phyloP scores from a whole-genome alignment of 2,329 filamentous ascomycete genomes.

The Stemphylium lycopersici region DNA sequence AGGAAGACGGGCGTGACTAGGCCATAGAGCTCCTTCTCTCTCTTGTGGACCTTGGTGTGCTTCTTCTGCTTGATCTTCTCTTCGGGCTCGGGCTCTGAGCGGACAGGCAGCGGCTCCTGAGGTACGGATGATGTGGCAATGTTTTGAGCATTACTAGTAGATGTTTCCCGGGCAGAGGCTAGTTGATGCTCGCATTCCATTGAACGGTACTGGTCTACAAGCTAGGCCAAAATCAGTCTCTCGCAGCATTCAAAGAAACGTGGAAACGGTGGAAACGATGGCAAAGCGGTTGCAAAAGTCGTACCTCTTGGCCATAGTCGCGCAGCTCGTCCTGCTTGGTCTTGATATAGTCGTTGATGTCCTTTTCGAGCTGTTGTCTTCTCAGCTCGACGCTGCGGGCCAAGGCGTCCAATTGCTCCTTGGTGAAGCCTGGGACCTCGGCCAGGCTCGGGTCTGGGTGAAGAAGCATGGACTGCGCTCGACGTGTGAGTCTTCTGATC shows the following conservation, averaged over 20 bases:
- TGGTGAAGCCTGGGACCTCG: constrained; percentile 41
- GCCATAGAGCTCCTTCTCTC: constrained; percentile 47
- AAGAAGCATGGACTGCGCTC: constrained; percentile 39
- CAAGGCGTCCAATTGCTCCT: constrained; percentile 41
- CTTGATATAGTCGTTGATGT: constrained; percentile 44
- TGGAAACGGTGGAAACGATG: not conserved
- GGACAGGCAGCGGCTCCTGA: constrained; percentile 1
- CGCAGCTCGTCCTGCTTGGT: constrained; percentile 43
- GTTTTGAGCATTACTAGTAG: constrained; percentile 9
- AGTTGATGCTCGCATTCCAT: constrained; percentile 35
- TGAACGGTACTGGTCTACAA: constrained; percentile 40
- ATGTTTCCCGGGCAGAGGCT: constrained; percentile 11
- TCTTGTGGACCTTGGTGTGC: constrained; percentile 47
- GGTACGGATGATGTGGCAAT: not conserved
- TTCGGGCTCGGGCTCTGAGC: constrained; percentile 21
- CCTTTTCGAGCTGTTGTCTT: constrained; percentile 44
- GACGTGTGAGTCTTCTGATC: constrained; percentile 12
- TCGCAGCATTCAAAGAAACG: constrained; percentile 3
- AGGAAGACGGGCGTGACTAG: constrained; percentile 46
- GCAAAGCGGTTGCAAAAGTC: not conserved
- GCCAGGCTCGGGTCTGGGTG: constrained; percentile 36
- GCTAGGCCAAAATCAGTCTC: constrained; percentile 40
- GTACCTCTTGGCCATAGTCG: constrained; percentile 42
- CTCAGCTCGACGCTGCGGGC: constrained; percentile 43
- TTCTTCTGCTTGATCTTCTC: constrained; percentile 43